These are phyloP conservation scores for Sphaerulina musiva DNA, from an alignment of 2,329 filamentous ascomycete genomes.

Conservation along the genomic window DNA sequence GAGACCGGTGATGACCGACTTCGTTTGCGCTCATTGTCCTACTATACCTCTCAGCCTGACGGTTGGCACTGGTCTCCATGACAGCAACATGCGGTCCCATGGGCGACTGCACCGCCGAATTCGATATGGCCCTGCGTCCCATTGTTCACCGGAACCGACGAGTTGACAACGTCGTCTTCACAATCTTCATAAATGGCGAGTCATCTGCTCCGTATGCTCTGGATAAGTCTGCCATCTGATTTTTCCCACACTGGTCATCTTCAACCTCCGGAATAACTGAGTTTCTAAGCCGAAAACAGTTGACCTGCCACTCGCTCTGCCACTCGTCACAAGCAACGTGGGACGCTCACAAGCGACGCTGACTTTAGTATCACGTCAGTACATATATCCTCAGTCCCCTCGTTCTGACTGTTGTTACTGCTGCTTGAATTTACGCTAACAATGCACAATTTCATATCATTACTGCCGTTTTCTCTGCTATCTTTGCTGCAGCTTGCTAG, in stretches of 20 bases:
- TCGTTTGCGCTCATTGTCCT: background rate
- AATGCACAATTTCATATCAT: constrained; percentile 7
- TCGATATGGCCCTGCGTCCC: background rate
- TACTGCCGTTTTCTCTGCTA: constrained; percentile 4
- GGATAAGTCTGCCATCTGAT: background rate
- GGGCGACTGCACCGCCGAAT: background rate
- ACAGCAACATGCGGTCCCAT: background rate
- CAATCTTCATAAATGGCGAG: background rate
- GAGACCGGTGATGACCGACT: background rate
- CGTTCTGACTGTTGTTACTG: background rate
- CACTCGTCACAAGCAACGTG: background rate
- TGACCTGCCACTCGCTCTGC: constrained; percentile 6
- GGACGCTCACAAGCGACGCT: background rate
- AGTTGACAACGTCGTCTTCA: background rate
- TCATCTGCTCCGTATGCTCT: background rate
- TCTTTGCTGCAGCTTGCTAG: background rate
- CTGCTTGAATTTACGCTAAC: constrained; percentile 6
- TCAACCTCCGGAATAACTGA: background rate
- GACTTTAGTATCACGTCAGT: constrained; percentile 8
- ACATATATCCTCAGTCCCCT: background rate
- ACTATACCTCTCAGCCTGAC: background rate
- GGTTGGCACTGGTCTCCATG: background rate
- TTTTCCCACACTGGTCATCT: background rate
- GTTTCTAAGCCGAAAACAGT: background rate
- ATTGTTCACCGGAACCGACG: background rate